Evolutionary conservation across 495 filamentous ascomycete genomes (phyloP).

Genomic region (Oidiodendron maius): DNA sequence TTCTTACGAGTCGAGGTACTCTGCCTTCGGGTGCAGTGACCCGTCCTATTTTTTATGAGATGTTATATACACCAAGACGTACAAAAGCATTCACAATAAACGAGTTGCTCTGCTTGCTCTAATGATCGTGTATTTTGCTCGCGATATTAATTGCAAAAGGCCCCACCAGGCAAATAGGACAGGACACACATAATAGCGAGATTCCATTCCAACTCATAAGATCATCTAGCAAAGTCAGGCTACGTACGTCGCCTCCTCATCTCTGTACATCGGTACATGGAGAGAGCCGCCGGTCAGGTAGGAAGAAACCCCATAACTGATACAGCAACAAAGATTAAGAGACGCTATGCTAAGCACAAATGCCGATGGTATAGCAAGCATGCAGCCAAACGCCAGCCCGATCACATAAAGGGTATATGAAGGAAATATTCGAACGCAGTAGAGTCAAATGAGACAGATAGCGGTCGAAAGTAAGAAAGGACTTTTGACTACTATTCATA

Average conservation of each 20-base stretch:
- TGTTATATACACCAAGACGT: too few species aligned
- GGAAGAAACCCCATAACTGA: background rate
- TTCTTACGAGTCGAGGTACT: too few species aligned
- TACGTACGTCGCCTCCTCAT: background rate
- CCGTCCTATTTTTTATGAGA: too few species aligned
- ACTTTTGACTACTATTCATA: slow-evolving; percentile 22
- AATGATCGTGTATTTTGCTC: too few species aligned
- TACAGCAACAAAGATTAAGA: background rate
- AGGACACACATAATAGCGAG: background rate
- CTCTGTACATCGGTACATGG: background rate
- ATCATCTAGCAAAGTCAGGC: background rate
- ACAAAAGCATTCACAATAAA: too few species aligned
- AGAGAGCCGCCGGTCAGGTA: background rate
- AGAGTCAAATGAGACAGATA: background rate
- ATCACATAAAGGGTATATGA: background rate
- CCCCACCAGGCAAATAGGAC: too few species aligned
- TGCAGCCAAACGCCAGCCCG: background rate
- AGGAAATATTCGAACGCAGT: background rate
- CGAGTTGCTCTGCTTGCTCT: too few species aligned
- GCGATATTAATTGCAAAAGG: too few species aligned
- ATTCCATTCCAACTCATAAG: background rate
- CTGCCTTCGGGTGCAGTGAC: too few species aligned
- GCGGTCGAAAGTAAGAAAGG: background rate
- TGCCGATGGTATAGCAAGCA: background rate
- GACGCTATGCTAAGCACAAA: background rate